A percentile compares a stretch with the other conserved stretches of the same genome.
phyloP scores from a whole-genome alignment of 148 eudicot species.

The Chenopodium quinoa region DNA sequence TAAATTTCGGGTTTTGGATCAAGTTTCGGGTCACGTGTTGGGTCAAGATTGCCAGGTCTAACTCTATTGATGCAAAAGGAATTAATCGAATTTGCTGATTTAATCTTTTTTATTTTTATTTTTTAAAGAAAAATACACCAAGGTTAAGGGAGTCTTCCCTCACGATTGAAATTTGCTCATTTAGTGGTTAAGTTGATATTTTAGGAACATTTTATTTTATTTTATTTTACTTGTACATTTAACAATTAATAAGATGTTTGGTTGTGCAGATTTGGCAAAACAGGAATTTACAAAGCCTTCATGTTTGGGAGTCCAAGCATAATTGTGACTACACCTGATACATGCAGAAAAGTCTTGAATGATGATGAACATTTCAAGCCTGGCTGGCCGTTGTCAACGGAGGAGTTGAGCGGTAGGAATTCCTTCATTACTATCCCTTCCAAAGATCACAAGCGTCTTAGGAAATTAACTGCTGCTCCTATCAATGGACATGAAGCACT shows the following conservation, averaged over 20 bases:
- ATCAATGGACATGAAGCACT: slow-evolving; percentile 86
- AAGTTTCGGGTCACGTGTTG: no score
- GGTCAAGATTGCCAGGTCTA: no score
- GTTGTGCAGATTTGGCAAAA: slow-evolving; percentile 56
- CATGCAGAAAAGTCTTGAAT: slow-evolving; percentile 54
- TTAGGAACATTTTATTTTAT: background rate
- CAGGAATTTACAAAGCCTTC: slow-evolving; percentile 69
- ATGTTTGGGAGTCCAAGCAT: slow-evolving; percentile 89
- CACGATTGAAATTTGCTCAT: no score
- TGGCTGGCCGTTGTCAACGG: slow-evolving; percentile 82
- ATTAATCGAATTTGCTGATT: no score
- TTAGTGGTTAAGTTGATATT: background rate
- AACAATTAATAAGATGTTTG: background rate
- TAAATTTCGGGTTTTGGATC: no score
- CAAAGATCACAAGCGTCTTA: slow-evolving; percentile 77
- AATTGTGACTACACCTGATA: slow-evolving; percentile 61
- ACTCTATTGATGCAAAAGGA: no score
- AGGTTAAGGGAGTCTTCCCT: no score
- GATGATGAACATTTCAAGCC: slow-evolving; percentile 87
- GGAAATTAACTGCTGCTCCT: slow-evolving; percentile 76
- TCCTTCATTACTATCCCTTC: slow-evolving; percentile 62
- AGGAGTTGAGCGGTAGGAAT: slow-evolving; percentile 64
- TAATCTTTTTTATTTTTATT: no score
- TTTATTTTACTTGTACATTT: background rate
- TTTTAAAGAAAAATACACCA: no score